Percentiles rank a stretch among this genome's conserved stretches.
phyloP scores from a whole-genome alignment of 192 early-diverging fungal genomes.

The Podila epigama region DNA sequence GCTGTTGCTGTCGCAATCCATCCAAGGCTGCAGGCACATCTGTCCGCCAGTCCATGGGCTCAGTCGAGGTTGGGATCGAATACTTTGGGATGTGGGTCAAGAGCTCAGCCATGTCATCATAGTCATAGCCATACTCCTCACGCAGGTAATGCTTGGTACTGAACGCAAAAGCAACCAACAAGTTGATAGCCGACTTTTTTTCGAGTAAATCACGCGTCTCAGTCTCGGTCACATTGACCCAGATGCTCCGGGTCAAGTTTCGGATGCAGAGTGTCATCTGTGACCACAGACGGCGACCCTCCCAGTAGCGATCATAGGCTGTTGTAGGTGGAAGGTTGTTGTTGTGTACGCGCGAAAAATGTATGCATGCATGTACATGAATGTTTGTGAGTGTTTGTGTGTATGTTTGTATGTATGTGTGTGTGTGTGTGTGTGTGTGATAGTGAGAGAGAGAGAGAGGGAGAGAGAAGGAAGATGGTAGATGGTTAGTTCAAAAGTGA shows the following conservation, averaged over 20 bases:
- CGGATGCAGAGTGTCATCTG: conserved; percentile 70
- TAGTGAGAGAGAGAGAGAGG: too few relatives aligned
- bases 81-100: conserved; percentile 57
- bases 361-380: too few relatives aligned
- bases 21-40: conserved; percentile 3
- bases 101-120: conserved; percentile 72
- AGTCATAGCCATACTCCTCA: conserved; percentile 68
- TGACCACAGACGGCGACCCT: conserved; percentile 85
- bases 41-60: conserved; percentile 18
- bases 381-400: not conserved
- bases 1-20: not conserved
- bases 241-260: conserved; percentile 77
- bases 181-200: conserved; percentile 70
- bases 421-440: too few relatives aligned
- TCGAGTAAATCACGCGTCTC: conserved; percentile 62
- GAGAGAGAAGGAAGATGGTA: too few relatives aligned
- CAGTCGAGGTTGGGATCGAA: conserved; percentile 8
- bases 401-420: too few relatives aligned
- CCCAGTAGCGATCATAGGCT: conserved; percentile 77
- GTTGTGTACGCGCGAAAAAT: conserved; percentile 28
- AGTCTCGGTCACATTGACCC: conserved; percentile 63
- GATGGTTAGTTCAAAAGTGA: too few relatives aligned
- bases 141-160: conserved; percentile 85
- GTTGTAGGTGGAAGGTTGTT: too few relatives aligned
- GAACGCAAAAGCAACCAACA: conserved; percentile 77